phyloP scores from a whole-genome alignment of 805 yeast genomes.

The Yarrowia sp. region DNA sequence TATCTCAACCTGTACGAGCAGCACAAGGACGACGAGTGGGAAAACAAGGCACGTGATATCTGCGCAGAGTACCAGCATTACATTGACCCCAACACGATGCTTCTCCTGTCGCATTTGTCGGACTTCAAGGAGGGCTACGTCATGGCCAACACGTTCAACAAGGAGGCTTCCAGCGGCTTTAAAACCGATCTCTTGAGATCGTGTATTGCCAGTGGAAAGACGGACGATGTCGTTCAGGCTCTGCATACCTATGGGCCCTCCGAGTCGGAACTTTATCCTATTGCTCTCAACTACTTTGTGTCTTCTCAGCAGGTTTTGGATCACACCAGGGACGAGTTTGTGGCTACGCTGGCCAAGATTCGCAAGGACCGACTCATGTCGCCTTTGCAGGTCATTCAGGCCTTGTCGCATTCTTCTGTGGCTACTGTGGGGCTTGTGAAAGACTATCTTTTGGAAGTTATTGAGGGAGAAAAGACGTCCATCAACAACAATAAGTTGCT shows the following conservation, averaged over 20 bases:
- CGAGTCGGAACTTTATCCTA: conserved; percentile 62
- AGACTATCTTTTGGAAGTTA: conserved; percentile 59
- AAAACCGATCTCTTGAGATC: conserved; percentile 67
- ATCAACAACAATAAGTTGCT: conserved; percentile 66
- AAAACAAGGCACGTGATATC: conserved; percentile 55
- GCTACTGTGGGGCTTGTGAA: conserved; percentile 71
- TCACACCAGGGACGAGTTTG: conserved; percentile 50
- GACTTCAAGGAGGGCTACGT: conserved; percentile 36
- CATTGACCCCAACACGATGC: conserved; percentile 54
- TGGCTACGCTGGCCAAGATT: conserved; percentile 52
- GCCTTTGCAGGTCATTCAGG: conserved; percentile 72
- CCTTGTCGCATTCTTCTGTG: conserved; percentile 57
- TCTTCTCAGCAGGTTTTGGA: conserved; percentile 52
- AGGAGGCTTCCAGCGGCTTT: conserved; percentile 36
- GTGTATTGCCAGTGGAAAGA: conserved; percentile 55
- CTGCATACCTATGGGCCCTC: conserved; percentile 57
- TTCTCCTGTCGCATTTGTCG: conserved; percentile 54
- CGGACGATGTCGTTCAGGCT: conserved; percentile 53
- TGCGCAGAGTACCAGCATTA: conserved; percentile 47
- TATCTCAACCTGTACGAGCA: conserved; percentile 59
- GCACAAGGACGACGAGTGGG: conserved; percentile 52
- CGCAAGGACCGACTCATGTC: conserved; percentile 54
- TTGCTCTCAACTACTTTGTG: conserved; percentile 61
- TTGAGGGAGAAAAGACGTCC: conserved; percentile 58
- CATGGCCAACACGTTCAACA: conserved; percentile 34